Evolutionary conservation across 1,139 yeast species (phyloP).

Genomic region (Debaryomyces psychrophilus): DNA sequence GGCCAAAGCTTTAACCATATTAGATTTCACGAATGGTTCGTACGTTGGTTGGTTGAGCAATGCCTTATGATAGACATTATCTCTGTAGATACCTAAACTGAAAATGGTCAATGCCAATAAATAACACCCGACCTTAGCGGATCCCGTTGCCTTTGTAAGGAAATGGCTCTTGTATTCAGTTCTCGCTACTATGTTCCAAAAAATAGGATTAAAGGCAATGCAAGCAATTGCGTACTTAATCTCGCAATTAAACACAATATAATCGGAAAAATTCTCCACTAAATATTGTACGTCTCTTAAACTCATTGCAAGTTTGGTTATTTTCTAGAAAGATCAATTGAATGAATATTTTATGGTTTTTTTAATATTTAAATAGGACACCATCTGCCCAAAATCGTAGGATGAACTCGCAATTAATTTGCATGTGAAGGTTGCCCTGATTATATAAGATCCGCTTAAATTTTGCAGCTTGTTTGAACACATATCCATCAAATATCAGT

Average conservation of each 20-base stretch:
- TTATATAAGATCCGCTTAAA: not conserved
- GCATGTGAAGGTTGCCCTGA: slow-evolving; percentile 6
- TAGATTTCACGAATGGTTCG: slow-evolving; percentile 51
- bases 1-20: slow-evolving; percentile 39
- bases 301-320: slow-evolving; percentile 6
- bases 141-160: slow-evolving; percentile 73
- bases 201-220: slow-evolving; percentile 88
- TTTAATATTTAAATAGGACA: slow-evolving; percentile 1
- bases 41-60: slow-evolving; percentile 50
- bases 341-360: not conserved
- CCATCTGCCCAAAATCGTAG: slow-evolving; percentile 7
- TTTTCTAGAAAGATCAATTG: not conserved
- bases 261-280: slow-evolving; percentile 24
- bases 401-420: not conserved
- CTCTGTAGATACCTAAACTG: slow-evolving; percentile 80
- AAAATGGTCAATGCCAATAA: slow-evolving; percentile 80
- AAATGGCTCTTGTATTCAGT: slow-evolving; percentile 75
- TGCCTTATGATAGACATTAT: slow-evolving; percentile 71
- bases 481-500: not conserved
- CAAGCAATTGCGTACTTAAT: slow-evolving; percentile 50
- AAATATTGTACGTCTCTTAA: slow-evolving; percentile 22
- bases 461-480: not conserved
- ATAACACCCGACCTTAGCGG: slow-evolving; percentile 78
- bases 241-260: slow-evolving; percentile 26
- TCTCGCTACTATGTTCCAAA: slow-evolving; percentile 94